Percentiles rank a stretch among this genome's conserved stretches.
phyloP scores from a whole-genome alignment of 164 flowering plant genomes.

The Hamamelis virginiana region DNA sequence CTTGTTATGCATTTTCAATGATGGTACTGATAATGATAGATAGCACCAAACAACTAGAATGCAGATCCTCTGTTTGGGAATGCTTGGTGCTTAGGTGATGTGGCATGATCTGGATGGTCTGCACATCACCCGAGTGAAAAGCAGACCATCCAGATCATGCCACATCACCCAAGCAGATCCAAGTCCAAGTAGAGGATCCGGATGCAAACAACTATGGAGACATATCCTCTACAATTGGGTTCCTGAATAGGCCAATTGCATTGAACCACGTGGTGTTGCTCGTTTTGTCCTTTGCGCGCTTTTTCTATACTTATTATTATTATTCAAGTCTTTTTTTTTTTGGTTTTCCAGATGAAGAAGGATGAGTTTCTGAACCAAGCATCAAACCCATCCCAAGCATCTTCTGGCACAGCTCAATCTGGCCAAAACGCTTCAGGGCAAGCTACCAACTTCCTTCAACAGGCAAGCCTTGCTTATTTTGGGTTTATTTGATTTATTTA shows the following conservation, averaged over 20 bases:
- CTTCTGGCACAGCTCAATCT: conserved; percentile 1
- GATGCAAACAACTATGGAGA: no score
- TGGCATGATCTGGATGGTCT: no score
- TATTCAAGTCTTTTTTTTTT: background rate
- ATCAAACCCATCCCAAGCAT: background rate
- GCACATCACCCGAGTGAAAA: no score
- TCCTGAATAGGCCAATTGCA: no score
- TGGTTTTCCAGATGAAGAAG: conserved; percentile 19
- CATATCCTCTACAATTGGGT: no score
- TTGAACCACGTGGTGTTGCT: no score
- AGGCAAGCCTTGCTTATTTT: conserved; percentile 12
- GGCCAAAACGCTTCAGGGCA: conserved; percentile 15
- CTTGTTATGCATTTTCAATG: background rate
- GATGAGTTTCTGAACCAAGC: conserved; percentile 20
- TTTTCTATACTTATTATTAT: background rate
- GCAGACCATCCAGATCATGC: no score
- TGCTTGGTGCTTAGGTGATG: no score
- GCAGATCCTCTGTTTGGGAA: conserved; percentile 5
- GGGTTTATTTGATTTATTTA: background rate
- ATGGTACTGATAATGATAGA: background rate
- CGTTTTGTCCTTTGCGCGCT: background rate
- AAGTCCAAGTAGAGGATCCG: no score
- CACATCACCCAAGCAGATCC: no score
- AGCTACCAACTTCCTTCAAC: conserved; percentile 35
- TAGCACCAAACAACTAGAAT: background rate